A percentile compares a stretch with the other conserved stretches of the same genome.
Evolutionary conservation across 306 rosid species (phyloP).

Genomic region (Senna siamea): DNA sequence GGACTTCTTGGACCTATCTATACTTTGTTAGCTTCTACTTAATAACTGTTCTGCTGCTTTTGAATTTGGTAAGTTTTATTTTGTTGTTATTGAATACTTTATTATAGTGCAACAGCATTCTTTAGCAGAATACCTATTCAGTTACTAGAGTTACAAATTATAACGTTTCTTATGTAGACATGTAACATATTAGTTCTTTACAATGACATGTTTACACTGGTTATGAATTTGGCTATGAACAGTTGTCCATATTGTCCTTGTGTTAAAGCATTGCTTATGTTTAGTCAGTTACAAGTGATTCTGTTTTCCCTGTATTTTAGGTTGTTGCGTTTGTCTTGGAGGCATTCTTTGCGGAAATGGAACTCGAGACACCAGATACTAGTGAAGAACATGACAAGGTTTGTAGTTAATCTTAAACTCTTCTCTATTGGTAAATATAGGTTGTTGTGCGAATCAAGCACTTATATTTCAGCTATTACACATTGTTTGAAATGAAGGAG

Average conservation of each 20-base stretch:
- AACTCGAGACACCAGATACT: slow-evolving; percentile 64
- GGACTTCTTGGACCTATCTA: slow-evolving; percentile 67
- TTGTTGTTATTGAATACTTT: slow-evolving; percentile 17
- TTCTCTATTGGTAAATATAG: slow-evolving; percentile 12
- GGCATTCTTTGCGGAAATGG: slow-evolving; percentile 99
- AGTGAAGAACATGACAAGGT: slow-evolving; percentile 65
- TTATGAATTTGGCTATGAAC: not conserved
- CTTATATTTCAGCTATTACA: not conserved
- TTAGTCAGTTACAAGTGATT: slow-evolving; percentile 20
- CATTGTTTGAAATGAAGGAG: not conserved
- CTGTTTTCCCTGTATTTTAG: slow-evolving; percentile 57
- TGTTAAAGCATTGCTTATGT: slow-evolving; percentile 17
- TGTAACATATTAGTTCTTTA: slow-evolving; percentile 6
- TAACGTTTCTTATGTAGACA: slow-evolving; percentile 16
- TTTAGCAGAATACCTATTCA: not conserved
- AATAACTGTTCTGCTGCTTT: slow-evolving; percentile 76
- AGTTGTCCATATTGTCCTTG: slow-evolving; percentile 1
- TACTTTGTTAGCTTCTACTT: slow-evolving; percentile 93
- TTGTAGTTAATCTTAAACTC: slow-evolving; percentile 43
- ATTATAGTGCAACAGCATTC: not conserved
- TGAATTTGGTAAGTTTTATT: slow-evolving; percentile 75
- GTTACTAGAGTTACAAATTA: slow-evolving; percentile 19
- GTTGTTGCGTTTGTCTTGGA: slow-evolving; percentile 97
- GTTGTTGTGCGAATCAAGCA: slow-evolving; percentile 17
- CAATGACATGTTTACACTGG: not conserved